These are phyloP conservation scores for Leishmania braziliensis DNA, from an alignment of 208 protist genomes.

Conservation along the genomic window DNA sequence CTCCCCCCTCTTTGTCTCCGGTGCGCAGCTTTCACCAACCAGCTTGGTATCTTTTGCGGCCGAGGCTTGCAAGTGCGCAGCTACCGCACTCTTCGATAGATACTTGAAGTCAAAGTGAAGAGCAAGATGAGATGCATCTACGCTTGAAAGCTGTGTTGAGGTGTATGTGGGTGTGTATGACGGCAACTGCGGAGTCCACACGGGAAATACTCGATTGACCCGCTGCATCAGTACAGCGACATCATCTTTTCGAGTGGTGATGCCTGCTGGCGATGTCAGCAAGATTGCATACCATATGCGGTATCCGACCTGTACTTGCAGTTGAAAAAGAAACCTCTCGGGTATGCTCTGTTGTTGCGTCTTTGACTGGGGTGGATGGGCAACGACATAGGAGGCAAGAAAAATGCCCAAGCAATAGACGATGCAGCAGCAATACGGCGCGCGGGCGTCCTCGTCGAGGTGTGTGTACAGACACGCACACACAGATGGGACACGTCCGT, in stretches of 20 bases:
- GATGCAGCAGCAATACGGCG: background rate
- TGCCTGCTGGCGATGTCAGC: slow-evolving; percentile 47
- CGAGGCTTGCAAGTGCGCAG: background rate
- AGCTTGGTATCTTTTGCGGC: background rate
- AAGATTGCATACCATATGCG: slow-evolving; percentile 10
- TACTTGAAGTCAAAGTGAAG: slow-evolving; percentile 7
- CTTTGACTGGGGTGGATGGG: background rate
- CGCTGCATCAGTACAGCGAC: slow-evolving; percentile 47
- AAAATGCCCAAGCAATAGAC: background rate
- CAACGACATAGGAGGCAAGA: background rate
- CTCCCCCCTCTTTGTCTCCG: background rate
- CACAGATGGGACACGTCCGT: background rate
- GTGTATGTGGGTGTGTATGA: background rate
- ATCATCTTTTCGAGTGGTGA: slow-evolving; percentile 23
- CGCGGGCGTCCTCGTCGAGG: background rate
- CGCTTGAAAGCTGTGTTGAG: background rate
- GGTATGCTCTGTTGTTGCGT: background rate
- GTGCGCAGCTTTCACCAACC: background rate
- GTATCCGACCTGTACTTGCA: background rate
- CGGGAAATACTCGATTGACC: background rate
- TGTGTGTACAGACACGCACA: background rate
- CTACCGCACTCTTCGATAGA: background rate
- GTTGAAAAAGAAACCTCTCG: background rate
- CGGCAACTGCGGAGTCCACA: background rate
- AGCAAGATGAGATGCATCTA: background rate